Evolutionary conservation across 768 basidiomycete species (phyloP), one percentile per base, ranked within the genome.

Genomic region (Sarcodon aspratus): DNA sequence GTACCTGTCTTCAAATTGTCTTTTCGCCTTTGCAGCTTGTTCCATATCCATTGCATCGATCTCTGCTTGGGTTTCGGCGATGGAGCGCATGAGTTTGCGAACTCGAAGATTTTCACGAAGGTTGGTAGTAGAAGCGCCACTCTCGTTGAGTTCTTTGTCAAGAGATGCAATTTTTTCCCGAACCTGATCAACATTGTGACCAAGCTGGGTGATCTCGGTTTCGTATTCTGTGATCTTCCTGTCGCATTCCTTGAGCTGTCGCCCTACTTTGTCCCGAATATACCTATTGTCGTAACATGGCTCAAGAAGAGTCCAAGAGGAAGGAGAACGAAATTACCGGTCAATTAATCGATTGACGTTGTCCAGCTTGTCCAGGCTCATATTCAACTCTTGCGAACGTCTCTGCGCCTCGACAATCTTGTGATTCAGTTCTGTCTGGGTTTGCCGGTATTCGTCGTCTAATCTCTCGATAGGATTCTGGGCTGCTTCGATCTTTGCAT

Each of bases 1-100:
- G 66, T 85, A 98, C 57, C 83, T 78, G 46, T 82, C 79, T 48
- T 94, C 80, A 63, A 95, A 99, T 50, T 81, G 85, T 50, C 84
- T 75, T 61, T 81, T 80, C 17, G 90, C 87, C 60, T 79, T 86
- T 15, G 83, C 85, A 15, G 91, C 89, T 52, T 79, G 81, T 55
- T 94, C 91, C 67, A 97, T 76, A 63, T 97, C 88, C 50, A 78
- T 73, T 6, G 70, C 66, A 43, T 82, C 80, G 48, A 96, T 85
- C 63, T 92, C 74, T 9, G 68, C 70, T 59, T 88, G 78, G 7
- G 82, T 79, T 1, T 70, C 69, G 31, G 68, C 69, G 31, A 96
- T 85, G 48, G 89, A 79, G 43, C 71, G 69, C 48, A 73, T 70
- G 18, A 90, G 69, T 57, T 76, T 75, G 50, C 90, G 73, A 48